Percentiles rank a stretch among this genome's conserved stretches.
These are phyloP conservation scores for Sesbania bispinosa DNA, from an alignment of 306 rosid species.

Conservation along the genomic window DNA sequence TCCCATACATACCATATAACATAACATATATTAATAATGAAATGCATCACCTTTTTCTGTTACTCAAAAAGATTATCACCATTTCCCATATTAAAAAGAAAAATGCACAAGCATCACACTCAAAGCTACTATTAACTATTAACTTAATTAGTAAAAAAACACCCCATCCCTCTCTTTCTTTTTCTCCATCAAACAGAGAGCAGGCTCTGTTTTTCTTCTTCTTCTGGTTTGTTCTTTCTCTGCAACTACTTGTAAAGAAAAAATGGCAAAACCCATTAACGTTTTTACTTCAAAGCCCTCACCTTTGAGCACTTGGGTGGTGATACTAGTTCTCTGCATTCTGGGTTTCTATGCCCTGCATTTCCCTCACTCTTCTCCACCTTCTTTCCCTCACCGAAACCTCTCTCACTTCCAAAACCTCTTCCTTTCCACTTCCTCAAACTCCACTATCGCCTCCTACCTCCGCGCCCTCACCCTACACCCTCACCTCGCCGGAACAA, in stretches of 20 bases:
- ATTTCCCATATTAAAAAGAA: neutral
- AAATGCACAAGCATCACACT: neutral
- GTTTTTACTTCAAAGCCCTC: constrained; percentile 42
- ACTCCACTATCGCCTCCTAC: constrained; percentile 64
- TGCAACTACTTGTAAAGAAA: neutral
- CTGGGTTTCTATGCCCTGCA: constrained; percentile 53
- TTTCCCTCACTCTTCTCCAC: constrained; percentile 33
- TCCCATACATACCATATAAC: neutral
- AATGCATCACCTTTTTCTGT: neutral
- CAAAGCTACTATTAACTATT: too few species aligned
- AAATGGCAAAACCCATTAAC: constrained; percentile 45
- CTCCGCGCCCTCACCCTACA: constrained; percentile 74
- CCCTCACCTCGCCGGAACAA: constrained; percentile 95
- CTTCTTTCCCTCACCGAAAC: constrained; percentile 14
- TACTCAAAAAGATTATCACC: neutral
- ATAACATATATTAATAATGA: too few species aligned
- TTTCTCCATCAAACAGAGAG: too few species aligned
- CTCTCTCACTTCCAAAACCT: constrained; percentile 32
- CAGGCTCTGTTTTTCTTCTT: constrained; percentile 9
- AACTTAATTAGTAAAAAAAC: too few species aligned
- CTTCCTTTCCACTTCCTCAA: constrained; percentile 66
- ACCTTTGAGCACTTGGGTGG: constrained; percentile 34
- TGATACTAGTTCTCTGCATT: constrained; percentile 48
- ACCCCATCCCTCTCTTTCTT: too few species aligned
- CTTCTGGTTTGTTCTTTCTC: neutral